Base-by-base conservation (phyloP, 2,329 filamentous ascomycete species). In the Thermoascus crustaceus region DNA sequence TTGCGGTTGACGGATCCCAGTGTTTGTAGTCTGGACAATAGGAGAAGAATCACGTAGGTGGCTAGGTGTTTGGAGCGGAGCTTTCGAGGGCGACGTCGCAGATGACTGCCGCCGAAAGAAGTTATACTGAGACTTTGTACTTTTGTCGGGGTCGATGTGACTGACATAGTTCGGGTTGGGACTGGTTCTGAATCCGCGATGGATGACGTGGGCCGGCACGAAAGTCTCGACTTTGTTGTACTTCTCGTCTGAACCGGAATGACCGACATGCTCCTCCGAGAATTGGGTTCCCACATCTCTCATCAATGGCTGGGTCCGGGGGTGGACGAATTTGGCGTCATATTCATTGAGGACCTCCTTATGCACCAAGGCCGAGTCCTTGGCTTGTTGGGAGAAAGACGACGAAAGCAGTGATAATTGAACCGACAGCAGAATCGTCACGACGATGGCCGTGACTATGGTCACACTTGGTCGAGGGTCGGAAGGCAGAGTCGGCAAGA, bases 271-370 rank as follows among this genome's bases (percentile, higher is more conserved):
- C 43, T 50, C 57, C 43, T 62, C 56, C 0, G 76, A 77, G 39
- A 82, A 80, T 58, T 96, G 89, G 1, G 83, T 91, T 4, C 78
- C 83, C 1, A 89, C 86, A 51, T 82, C 76, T 45, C 80, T 69
- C 45, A 93, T 84, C 4, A 83, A 69, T 5, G 82, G 84, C 48
- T 93, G 84, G n/a, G 94, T 75, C 7, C 80, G 75, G 2, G 91
- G 91, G 52, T 93, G 86, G 1, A 98, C 91, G 53, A 82, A 95
- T 65, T 98, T 98, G 48, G 78, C 85, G 55, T 96, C 86, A 55
- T 98, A 98, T 63, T 98, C 91, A 56, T 87, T 81, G 63, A 96
- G 72, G 4, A 96, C 89, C 61, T 96, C 85, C 49, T 82, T 86
- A 48, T 94, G 86, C 39, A 98, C 82, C 30, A 95, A 73, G 2